Evolutionary conservation across 768 basidiomycete species (phyloP), one percentile per base, ranked within the genome.

Genomic region (Termitomyces sp.): DNA sequence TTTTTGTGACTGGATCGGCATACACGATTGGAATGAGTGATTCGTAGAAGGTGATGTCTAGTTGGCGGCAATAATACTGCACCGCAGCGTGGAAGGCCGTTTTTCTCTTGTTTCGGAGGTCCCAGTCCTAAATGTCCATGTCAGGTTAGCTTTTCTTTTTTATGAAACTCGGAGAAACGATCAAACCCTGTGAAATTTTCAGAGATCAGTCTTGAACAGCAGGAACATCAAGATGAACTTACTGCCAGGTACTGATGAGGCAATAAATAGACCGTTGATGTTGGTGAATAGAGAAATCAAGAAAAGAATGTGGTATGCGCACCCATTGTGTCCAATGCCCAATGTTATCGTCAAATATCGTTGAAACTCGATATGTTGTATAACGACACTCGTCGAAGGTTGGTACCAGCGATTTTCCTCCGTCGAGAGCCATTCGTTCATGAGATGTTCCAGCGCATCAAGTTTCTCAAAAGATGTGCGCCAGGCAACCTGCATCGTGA

Each of bases 11-110:
- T 0, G 72, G 67, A 51, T 79, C 72, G 55, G 67, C 71, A 64
- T 76, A 84, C 42, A 79, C 74, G 62, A 93, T 65, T 12, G 90
- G 89, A 52, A 86, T 72, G 16, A 85, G 76, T 2, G 89, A 79
- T 64, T 83, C 79, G 70, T 76, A 77, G 61, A 81, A 84, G 22
- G 74, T 74, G 64, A 92, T 90, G 34, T 82, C 86, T 9, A 91
- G 80, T 66, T 89, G 82, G 54, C 77, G 81, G 65, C 82, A 88
- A 69, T 86, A 91, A 64, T 85, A 80, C 63, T 89, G 83, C 22
- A 85, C 85, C 1, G 91, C 90, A 9, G 88, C 88, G 66, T 90
- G 83, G 76, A 93, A 93, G 3, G 89, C 87, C 0, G 90, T 92
- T 67, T 81, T 84, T 47, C 89, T 82, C 12, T 79, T 71, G 60